A percentile compares a stretch with the other conserved stretches of the same genome.
Conservation (phyloP, 345 rosid genomes). For the Linum trigynum region DNA sequence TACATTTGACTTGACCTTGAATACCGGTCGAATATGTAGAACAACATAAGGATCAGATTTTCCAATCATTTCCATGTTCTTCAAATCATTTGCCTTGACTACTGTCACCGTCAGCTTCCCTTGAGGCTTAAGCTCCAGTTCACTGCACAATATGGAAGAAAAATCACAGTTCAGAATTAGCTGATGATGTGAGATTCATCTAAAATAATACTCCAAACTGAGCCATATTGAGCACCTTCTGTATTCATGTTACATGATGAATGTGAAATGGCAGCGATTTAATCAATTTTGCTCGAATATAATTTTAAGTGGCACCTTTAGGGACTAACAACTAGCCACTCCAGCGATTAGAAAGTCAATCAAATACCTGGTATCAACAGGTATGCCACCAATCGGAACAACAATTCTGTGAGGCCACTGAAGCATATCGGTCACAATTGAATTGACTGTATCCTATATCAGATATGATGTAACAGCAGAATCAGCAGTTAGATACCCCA, state of each 20-base stretch:
- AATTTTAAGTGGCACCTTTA: too few species aligned
- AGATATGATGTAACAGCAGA: constrained; percentile 10
- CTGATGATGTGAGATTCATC: not conserved
- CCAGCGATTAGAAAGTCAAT: too few species aligned
- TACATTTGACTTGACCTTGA: constrained; percentile 73
- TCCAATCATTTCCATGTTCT: constrained; percentile 97
- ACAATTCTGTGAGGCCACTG: constrained; percentile 99
- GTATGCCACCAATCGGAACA: constrained; percentile 91
- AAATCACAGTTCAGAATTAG: not conserved
- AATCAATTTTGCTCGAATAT: too few species aligned
- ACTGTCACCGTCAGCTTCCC: constrained; percentile 68
- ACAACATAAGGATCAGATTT: constrained; percentile 94
- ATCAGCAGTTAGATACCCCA: constrained; percentile 2
- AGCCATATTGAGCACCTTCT: too few species aligned
- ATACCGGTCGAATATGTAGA: constrained; percentile 62
- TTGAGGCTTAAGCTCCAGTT: constrained; percentile 92
- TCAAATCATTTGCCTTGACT: constrained; percentile 71
- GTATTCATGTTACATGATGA: too few species aligned
- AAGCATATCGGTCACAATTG: constrained; percentile 86
- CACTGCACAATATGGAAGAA: constrained; percentile 39
- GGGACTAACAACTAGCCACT: too few species aligned
- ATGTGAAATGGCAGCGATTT: too few species aligned
- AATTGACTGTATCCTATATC: constrained; percentile 68
- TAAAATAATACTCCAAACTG: not conserved
- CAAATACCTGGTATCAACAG: constrained; percentile 68